Conservation (phyloP, 257 asterid genomes). For the Nicotiana knightiana region DNA sequence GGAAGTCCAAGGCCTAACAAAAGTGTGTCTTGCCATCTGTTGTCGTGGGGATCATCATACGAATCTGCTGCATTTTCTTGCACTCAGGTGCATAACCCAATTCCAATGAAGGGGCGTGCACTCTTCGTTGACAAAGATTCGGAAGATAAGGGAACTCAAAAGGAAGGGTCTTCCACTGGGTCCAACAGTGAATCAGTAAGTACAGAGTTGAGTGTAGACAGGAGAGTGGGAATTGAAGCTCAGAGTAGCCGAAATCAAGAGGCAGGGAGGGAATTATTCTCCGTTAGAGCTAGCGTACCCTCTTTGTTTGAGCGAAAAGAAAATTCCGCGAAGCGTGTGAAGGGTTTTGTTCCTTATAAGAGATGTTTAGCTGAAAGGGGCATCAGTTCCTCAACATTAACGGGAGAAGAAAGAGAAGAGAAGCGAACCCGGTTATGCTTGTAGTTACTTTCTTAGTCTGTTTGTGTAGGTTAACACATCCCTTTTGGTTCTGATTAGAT, state of each 20-base stretch:
- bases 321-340: constrained; percentile 25
- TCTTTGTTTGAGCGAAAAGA: constrained; percentile 22
- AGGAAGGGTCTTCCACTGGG: constrained; percentile 45
- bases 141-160: constrained; percentile 21
- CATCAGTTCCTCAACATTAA: constrained; percentile 20
- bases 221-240: constrained; percentile 21
- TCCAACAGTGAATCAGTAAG: constrained; percentile 36
- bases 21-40: constrained; percentile 6
- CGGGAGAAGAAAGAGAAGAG: constrained; percentile 48
- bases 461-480: background rate
- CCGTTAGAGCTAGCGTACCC: constrained; percentile 27
- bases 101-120: constrained; percentile 40
- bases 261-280: background rate
- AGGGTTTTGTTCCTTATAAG: constrained; percentile 82
- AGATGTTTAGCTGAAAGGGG: constrained; percentile 50
- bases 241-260: constrained; percentile 14
- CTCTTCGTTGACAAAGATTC: constrained; percentile 20
- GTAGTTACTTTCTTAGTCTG: constrained; percentile 17
- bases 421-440: constrained; percentile 53
- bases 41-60: constrained; percentile 36
- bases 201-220: constrained; percentile 20
- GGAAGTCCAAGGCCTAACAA: background rate
- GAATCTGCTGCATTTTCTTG: constrained; percentile 17
- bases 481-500: background rate
- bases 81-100: constrained; percentile 44